Base-by-base conservation (phyloP, 805 yeast genomes). In the Millerozyma acaciae region DNA sequence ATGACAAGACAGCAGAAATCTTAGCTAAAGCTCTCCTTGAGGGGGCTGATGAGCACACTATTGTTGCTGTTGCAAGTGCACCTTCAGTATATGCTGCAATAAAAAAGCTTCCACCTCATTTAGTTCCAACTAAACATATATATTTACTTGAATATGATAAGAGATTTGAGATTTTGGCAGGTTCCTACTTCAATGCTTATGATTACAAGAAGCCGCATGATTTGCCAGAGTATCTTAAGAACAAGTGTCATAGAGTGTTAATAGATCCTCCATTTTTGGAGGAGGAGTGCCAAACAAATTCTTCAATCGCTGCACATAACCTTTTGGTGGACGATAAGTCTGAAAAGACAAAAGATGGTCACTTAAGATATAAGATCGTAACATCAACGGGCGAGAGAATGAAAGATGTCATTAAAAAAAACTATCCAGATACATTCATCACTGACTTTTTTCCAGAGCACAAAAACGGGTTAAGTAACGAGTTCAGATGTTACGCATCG, bases 81-180 rank as follows among this genome's bases (percentile, higher is more conserved):
- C 96, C 97, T 13, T 84, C 96, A 0, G 96, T 86, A 3, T 88
- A 81, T 60, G 94, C 95, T 1, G 93, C 90, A 0, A 74, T 87
- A 27, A 71, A 70, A 42, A 73, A 74, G 37, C 66, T 74, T 32
- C 75, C 76, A 4, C 55, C 56, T 6, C 57, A 55, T 5, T 62
- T 66, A 4, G 43, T 83, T 22, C 89, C 89, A 23, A 84, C 87
- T 0, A 48, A 76, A 33, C 73, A 82, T 32, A 79, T 87, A 13
- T 84, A 83, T 51, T 65, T 88, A 34, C 64, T 88, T 36, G 97
- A 89, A 54, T 84, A 51, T 51, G 96, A 89, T 53, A 73, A 66
- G 34, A 71, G 97, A 50, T 88, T 88, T 55, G 77, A 73, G 39
- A 63, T 81, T 9, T 60, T 88, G 35, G 86, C 87, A 2, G 93